A percentile compares a stretch with the other conserved stretches of the same genome.
These are phyloP conservation scores for Secale cereale DNA, from an alignment of 176 grass and related monocot species.

Conservation along the genomic window DNA sequence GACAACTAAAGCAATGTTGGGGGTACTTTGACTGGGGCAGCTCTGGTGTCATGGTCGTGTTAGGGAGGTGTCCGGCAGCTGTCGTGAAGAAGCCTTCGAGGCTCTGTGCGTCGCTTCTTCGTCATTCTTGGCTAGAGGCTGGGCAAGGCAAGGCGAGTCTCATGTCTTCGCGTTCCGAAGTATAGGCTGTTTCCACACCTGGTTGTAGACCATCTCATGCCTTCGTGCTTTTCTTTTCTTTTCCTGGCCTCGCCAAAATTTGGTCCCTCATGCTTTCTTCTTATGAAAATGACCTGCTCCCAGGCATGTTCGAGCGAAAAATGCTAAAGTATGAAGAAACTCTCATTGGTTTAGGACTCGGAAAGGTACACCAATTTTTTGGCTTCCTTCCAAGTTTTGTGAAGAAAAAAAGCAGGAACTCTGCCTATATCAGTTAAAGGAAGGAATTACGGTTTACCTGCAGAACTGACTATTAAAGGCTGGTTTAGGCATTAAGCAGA, in stretches of 20 bases:
- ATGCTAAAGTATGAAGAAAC: neutral
- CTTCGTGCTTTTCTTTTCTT: neutral
- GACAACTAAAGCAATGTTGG: constrained; percentile 32
- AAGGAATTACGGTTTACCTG: neutral
- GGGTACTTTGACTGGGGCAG: neutral
- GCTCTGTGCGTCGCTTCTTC: neutral
- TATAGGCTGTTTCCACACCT: neutral
- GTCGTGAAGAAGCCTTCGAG: neutral
- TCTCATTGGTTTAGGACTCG: neutral
- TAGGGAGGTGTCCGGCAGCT: neutral
- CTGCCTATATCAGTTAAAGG: neutral
- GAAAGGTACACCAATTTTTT: neutral
- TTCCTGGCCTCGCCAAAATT: neutral
- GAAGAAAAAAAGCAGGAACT: neutral
- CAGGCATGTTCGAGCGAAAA: neutral
- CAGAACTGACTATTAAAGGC: neutral
- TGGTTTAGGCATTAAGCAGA: neutral
- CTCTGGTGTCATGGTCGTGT: neutral
- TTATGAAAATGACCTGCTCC: neutral
- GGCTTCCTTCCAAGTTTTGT: neutral
- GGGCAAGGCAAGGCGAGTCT: neutral
- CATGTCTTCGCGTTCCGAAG: neutral
- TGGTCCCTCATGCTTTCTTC: neutral
- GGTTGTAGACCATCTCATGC: neutral
- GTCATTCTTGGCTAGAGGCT: neutral